These are phyloP conservation scores for Angophora floribunda DNA, from an alignment of 345 rosid species.

Conservation along the genomic window DNA sequence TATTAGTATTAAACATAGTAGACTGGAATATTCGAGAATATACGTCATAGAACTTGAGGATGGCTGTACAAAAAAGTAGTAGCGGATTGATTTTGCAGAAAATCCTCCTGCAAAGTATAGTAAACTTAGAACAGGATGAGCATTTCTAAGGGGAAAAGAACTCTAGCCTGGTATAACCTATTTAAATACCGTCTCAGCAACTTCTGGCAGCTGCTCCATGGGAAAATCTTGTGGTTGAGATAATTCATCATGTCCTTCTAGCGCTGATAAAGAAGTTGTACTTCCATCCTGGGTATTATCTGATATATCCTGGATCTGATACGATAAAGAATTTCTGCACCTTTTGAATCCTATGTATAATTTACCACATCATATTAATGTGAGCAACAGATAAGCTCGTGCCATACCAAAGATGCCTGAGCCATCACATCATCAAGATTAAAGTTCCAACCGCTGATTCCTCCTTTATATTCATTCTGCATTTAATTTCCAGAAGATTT, in stretches of 20 bases:
- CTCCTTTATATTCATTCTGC: conserved; percentile 96
- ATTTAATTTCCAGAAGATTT: neutral
- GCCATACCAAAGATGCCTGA: conserved; percentile 89
- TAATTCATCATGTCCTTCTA: conserved; percentile 44
- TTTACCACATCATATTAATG: neutral
- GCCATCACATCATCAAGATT: conserved; percentile 96
- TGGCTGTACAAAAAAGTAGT: conserved; percentile 19
- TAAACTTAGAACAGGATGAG: conserved; percentile 6
- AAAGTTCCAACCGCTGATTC: conserved; percentile 97
- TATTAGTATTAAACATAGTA: neutral
- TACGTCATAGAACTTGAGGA: conserved; percentile 37
- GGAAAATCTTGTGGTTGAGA: conserved; percentile 16
- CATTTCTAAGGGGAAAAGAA: neutral
- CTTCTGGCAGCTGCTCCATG: conserved; percentile 11
- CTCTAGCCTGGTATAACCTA: neutral
- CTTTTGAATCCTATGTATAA: neutral
- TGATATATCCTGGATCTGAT: conserved; percentile 73
- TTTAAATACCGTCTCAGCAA: conserved; percentile 27
- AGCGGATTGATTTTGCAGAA: conserved; percentile 20
- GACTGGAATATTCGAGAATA: neutral
- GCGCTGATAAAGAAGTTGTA: conserved; percentile 32
- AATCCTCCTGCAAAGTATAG: conserved; percentile 44
- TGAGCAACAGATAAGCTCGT: neutral
- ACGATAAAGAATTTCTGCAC: neutral
- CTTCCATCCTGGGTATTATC: conserved; percentile 48